Evolutionary conservation across 441 rosid genomes (phyloP).

Genomic region (Gossypium davidsonii): DNA sequence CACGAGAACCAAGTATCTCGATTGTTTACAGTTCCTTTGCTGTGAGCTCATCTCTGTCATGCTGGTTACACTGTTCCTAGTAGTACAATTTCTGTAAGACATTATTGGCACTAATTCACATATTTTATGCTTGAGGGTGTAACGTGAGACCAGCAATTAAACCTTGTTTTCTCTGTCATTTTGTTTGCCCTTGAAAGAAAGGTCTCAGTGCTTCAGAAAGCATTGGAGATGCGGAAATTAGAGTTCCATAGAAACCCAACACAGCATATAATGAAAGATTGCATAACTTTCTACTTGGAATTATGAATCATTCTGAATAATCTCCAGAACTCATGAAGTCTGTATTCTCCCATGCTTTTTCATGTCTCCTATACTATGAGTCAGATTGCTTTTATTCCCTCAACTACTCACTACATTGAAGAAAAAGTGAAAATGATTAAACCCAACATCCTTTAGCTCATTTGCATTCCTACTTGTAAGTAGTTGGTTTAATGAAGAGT

Average conservation of each 20-base stretch:
- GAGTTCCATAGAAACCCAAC: neutral
- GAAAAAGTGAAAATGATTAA: neutral
- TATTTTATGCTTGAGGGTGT: neutral
- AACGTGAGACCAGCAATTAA: neutral
- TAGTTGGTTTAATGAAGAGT: neutral
- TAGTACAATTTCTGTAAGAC: slow-evolving; percentile 6
- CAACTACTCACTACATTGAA: neutral
- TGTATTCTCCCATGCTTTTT: neutral
- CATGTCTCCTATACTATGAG: neutral
- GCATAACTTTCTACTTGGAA: neutral
- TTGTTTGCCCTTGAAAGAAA: neutral
- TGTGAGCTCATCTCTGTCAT: neutral
- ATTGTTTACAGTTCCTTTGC: neutral
- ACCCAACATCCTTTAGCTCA: neutral
- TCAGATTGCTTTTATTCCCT: neutral
- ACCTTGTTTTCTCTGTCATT: neutral
- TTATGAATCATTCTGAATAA: neutral
- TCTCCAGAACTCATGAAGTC: neutral
- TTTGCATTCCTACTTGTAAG: neutral
- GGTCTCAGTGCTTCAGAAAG: neutral
- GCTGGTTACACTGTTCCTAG: neutral
- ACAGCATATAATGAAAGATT: neutral
- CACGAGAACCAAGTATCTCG: neutral
- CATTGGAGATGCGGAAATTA: neutral
- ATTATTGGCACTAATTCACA: neutral